A percentile compares a stretch with the other conserved stretches of the same genome.
Conservation (phyloP, 768 basidiomycete genomes). For the Tulasnella sp. region DNA sequence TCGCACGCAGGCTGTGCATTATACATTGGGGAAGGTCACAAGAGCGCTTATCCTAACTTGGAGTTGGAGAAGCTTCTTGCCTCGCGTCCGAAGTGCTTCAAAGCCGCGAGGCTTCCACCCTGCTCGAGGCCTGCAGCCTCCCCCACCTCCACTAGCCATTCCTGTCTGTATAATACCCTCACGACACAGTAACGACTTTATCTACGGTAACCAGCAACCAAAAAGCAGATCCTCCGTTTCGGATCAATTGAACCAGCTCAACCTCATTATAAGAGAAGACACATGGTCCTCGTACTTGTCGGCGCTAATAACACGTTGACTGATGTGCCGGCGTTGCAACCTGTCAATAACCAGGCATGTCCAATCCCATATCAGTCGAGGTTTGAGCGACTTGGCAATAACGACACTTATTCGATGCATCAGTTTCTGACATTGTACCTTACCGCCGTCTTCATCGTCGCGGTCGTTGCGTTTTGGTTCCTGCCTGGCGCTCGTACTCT, state of each 20-base stretch:
- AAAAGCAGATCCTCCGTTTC: too few species aligned
- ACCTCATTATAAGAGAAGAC: not conserved
- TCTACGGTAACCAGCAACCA: not conserved
- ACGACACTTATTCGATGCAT: not conserved
- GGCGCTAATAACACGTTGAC: not conserved
- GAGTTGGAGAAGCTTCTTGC: too few species aligned
- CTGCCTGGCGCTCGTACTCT: slow-evolving; percentile 67
- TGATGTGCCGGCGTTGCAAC: not conserved
- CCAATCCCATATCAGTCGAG: not conserved
- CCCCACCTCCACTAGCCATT: too few species aligned
- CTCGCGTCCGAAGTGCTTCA: too few species aligned
- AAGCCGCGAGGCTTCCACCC: too few species aligned
- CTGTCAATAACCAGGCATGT: slow-evolving; percentile 12
- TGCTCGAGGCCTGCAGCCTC: too few species aligned
- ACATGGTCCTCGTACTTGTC: not conserved
- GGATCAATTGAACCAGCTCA: too few species aligned
- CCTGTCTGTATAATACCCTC: not conserved
- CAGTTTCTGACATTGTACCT: slow-evolving; percentile 18
- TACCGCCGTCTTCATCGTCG: slow-evolving; percentile 69
- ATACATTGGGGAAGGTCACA: too few species aligned
- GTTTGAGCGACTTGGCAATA: too few species aligned
- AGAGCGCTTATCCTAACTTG: too few species aligned
- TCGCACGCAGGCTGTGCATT: too few species aligned
- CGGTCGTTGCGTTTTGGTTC: slow-evolving; percentile 83
- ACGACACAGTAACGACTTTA: not conserved